Conservation (phyloP, 257 asterid genomes). For the Vinca minor region DNA sequence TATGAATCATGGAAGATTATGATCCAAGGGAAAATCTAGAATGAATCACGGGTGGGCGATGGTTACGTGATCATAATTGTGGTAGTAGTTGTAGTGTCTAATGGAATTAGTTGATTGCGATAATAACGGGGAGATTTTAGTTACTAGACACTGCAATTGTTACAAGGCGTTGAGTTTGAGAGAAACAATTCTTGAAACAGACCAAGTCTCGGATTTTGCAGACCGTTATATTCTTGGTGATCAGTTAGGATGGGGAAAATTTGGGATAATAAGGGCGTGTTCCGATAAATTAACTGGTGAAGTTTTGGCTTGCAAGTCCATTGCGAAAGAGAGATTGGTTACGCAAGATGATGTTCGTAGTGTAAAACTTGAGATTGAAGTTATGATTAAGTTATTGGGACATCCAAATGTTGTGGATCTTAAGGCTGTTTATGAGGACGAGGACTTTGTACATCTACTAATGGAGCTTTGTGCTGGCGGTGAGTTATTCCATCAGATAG, state of each 20-base stretch:
- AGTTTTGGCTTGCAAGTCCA: slow-evolving; percentile 57
- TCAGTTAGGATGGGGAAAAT: slow-evolving; percentile 54
- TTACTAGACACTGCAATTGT: slow-evolving; percentile 21
- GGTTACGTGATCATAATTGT: slow-evolving; percentile 6
- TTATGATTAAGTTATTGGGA: slow-evolving; percentile 41
- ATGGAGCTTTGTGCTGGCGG: slow-evolving; percentile 73
- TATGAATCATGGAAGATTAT: background rate
- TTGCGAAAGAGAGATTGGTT: slow-evolving; percentile 42
- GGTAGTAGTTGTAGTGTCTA: slow-evolving; percentile 16
- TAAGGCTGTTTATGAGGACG: slow-evolving; percentile 56
- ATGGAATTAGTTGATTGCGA: slow-evolving; percentile 25
- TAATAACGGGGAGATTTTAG: background rate
- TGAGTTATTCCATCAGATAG: slow-evolving; percentile 50
- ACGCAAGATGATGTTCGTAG: slow-evolving; percentile 41
- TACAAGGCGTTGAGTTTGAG: slow-evolving; percentile 26
- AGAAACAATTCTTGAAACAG: slow-evolving; percentile 28
- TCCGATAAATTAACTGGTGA: slow-evolving; percentile 44
- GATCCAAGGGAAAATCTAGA: too few species aligned
- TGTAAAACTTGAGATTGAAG: slow-evolving; percentile 58
- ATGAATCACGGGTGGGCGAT: too few species aligned
- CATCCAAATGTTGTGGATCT: slow-evolving; percentile 54
- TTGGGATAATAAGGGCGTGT: slow-evolving; percentile 51
- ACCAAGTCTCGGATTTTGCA: slow-evolving; percentile 30
- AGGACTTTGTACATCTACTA: slow-evolving; percentile 46
- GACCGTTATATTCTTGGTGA: slow-evolving; percentile 39